These are phyloP conservation scores for Vavraia culicis DNA, from an alignment of 371 early-diverging fungal species.

Conservation along the genomic window DNA sequence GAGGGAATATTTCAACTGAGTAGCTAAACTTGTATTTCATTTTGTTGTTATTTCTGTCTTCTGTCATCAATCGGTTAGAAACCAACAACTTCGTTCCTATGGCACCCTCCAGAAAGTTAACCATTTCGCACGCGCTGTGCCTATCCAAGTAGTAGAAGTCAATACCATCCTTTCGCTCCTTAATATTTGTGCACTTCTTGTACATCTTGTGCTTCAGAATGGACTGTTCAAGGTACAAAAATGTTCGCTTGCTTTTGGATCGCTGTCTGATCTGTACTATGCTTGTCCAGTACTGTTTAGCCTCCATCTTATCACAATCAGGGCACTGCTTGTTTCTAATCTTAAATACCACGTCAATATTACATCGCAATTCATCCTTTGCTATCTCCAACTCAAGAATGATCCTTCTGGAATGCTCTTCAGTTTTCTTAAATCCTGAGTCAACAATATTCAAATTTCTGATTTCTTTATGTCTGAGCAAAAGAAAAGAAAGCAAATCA, in stretches of 20 bases:
- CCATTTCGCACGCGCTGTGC: conserved; percentile 72
- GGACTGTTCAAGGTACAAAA: conserved; percentile 85
- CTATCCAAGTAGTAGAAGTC: conserved; percentile 86
- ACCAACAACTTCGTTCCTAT: conserved; percentile 57
- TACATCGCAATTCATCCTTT: conserved; percentile 6
- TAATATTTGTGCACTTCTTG: conserved; percentile 76
- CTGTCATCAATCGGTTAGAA: conserved; percentile 77
- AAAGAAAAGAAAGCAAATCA: conserved; percentile 49
- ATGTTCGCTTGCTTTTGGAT: conserved; percentile 67
- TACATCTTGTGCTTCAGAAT: conserved; percentile 87
- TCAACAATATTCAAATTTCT: conserved; percentile 75
- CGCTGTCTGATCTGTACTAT: conserved; percentile 93
- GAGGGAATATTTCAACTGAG: conserved; percentile 75
- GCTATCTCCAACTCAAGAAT: conserved; percentile 56
- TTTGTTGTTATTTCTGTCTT: conserved; percentile 71
- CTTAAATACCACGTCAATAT: conserved; percentile 56
- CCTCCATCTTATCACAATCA: conserved; percentile 82
- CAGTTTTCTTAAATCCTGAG: conserved; percentile 91
- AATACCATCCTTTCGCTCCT: conserved; percentile 79
- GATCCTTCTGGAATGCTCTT: conserved; percentile 76
- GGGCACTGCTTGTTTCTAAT: conserved; percentile 77
- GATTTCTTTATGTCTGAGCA: conserved; percentile 51
- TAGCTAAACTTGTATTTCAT: conserved; percentile 83
- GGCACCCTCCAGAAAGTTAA: conserved; percentile 66
- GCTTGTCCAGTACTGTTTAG: conserved; percentile 93